These are phyloP conservation scores for Gentiana dahurica DNA, from an alignment of 257 asterid species.

Conservation along the genomic window DNA sequence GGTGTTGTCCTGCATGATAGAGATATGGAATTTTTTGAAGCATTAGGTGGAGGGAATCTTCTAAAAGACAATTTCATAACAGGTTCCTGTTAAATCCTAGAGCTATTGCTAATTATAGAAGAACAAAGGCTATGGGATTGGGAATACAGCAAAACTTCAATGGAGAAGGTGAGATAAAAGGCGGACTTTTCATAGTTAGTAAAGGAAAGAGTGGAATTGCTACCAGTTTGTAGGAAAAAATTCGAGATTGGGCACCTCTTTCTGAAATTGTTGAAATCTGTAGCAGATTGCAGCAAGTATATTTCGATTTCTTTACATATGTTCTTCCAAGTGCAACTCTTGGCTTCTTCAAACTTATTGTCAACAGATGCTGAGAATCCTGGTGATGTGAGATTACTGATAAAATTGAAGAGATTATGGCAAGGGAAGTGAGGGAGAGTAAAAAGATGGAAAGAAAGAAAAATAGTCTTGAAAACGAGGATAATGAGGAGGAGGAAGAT, in stretches of 20 bases:
- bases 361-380: no score
- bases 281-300: conserved; percentile 52
- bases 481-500: no score
- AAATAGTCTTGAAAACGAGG: no score
- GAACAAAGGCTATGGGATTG: conserved; percentile 54
- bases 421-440: no score
- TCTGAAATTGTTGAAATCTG: conserved; percentile 69
- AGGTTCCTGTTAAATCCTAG: conserved; percentile 71
- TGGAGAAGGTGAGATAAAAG: conserved; percentile 79
- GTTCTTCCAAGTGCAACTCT: neutral
- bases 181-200: conserved; percentile 69
- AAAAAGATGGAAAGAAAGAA: no score
- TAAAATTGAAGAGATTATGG: no score
- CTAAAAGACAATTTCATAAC: conserved; percentile 69
- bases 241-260: conserved; percentile 88
- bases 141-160: conserved; percentile 46
- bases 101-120: conserved; percentile 69
- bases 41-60: conserved; percentile 84
- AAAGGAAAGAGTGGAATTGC: conserved; percentile 67
- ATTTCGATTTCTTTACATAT: neutral
- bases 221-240: conserved; percentile 83
- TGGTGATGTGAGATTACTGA: no score
- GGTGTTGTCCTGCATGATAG: conserved; percentile 56
- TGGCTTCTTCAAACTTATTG: neutral
- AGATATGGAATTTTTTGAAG: conserved; percentile 57